Evolutionary conservation across 2,329 filamentous ascomycete species (phyloP).

Genomic region (Trichoderma sp.): DNA sequence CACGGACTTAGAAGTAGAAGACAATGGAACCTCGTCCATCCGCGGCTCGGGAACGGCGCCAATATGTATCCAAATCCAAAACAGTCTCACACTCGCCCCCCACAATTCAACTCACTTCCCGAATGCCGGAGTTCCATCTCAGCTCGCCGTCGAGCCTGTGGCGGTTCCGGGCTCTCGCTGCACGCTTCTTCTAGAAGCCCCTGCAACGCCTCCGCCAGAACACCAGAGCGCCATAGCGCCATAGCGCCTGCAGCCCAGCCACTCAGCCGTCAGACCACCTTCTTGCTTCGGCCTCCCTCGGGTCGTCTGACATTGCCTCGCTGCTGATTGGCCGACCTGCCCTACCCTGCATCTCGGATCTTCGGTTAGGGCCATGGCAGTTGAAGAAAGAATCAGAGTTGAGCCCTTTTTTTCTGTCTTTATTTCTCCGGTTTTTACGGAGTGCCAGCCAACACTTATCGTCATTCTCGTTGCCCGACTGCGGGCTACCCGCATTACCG

Average conservation of each 20-base stretch:
- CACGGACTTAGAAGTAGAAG: constrained; percentile 28
- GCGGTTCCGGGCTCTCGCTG: background rate
- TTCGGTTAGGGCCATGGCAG: background rate
- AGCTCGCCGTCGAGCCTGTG: background rate
- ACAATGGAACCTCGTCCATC: background rate
- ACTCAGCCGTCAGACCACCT: background rate
- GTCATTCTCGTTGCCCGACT: background rate
- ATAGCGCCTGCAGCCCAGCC: background rate
- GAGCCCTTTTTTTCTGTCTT: background rate
- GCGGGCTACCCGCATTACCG: background rate
- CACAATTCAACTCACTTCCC: constrained; percentile 2
- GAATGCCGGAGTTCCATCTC: constrained; percentile 1
- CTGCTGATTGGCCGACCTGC: constrained; percentile 18
- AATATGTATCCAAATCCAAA: background rate
- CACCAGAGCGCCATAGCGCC: no score
- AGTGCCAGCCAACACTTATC: background rate
- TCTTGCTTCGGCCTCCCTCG: background rate
- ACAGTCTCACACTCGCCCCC: background rate
- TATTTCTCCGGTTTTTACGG: background rate
- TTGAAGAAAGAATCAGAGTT: background rate
- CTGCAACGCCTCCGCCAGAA: background rate
- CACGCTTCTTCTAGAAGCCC: background rate
- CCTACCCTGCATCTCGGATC: constrained; percentile 5
- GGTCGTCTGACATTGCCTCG: constrained; percentile 20
- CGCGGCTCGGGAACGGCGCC: background rate